Base-by-base conservation (phyloP, 352 stramenopile species). In the Pythium folliculosum region DNA sequence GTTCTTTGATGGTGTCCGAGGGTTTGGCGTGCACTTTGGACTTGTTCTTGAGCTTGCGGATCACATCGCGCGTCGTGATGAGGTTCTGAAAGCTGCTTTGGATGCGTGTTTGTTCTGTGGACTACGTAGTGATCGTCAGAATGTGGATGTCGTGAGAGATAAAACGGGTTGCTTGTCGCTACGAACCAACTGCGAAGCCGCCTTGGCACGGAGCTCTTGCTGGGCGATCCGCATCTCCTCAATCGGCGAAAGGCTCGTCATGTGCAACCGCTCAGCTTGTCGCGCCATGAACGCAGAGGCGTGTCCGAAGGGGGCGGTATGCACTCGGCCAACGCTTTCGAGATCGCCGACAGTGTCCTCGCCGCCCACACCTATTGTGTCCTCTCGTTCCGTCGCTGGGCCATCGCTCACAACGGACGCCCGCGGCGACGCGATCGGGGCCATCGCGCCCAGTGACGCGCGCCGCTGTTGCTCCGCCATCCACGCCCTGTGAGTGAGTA, bases 201-300 rank as follows among this genome's bases (percentile, higher is more conserved):
- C 86, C 44, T 92, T 92, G 12, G 84, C 86, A 0, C 84, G 84
- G 44, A 92, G 60, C 68, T 94, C 86, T 62, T 89, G 89, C 63
- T 94, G 81, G n/a, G 78, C 86, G 47, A 92, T 73, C 17, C 78
- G 81, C 82, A 94, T 92, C 53, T 94, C 86, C 63, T 93, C 84
- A 49, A 94, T 94, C 0, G 86, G 84, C n/a, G 86, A 94, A 22
- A 93, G 72, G 0, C 80, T 80, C 27, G 86, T 94, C 54, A 92
- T 63, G 61, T 92, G 82, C 16, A 81, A 73, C 12, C 86, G 77
- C 64, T 94, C 78, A 4, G 80, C 81, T 51, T 94, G 86, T 7
- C 84, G 81, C 55, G 71, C 77, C 86, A 94, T 94, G 72, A 92
- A 94, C 1, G 86, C 62, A 1, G 86, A 93, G 40, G 75, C 73